Conservation (phyloP, 2,329 filamentous ascomycete species). For the Pseudogymnoascus sp. region DNA sequence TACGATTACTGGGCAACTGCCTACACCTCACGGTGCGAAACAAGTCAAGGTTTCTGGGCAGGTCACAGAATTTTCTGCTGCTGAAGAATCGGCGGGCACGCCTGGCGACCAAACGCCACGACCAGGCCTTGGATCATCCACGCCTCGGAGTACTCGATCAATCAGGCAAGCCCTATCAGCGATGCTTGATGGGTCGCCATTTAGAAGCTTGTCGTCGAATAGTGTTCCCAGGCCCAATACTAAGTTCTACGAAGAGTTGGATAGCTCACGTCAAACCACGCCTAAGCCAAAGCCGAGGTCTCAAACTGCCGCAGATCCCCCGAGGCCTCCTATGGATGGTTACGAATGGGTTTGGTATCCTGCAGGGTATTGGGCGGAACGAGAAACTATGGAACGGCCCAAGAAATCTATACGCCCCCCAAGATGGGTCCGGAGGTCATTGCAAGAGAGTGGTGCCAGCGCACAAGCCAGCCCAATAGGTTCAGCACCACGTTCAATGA, state of each 20-base stretch:
- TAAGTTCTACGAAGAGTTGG: neutral
- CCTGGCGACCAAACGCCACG: neutral
- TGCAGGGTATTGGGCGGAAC: conserved; percentile 55
- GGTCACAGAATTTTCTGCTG: neutral
- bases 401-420: neutral
- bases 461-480: neutral
- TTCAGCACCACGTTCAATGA: neutral
- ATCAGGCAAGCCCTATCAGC: neutral
- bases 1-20: neutral
- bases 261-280: neutral
- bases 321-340: conserved; percentile 46
- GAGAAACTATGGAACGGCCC: conserved; percentile 28
- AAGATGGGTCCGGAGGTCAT: neutral
- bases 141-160: neutral
- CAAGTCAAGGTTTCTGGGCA: neutral
- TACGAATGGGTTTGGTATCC: conserved; percentile 58
- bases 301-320: conserved; percentile 36
- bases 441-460: neutral
- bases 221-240: neutral
- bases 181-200: neutral
- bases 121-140: neutral
- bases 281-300: neutral
- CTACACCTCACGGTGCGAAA: neutral
- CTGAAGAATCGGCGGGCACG: neutral
- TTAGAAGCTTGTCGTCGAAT: neutral